phyloP scores from a whole-genome alignment of 2,329 filamentous ascomycete species.

The Claviceps maximensis region DNA sequence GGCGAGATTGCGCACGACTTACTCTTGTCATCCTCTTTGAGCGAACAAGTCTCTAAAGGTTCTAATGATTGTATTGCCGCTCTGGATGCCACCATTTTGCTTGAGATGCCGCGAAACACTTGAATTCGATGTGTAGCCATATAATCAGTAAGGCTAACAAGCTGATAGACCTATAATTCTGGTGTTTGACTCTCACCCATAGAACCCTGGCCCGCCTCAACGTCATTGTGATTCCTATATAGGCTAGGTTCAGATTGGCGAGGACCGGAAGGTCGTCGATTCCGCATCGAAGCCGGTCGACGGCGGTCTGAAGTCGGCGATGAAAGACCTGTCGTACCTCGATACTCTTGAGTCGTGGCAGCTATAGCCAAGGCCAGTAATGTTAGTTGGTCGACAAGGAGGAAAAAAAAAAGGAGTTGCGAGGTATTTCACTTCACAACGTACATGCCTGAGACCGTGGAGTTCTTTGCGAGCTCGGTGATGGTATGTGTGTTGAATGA shows the following conservation, averaged over 20 bases:
- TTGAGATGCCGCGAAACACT: constrained; percentile 30
- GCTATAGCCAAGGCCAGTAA: background rate
- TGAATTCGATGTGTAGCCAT: constrained; percentile 28
- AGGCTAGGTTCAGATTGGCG: constrained; percentile 14
- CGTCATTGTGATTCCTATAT: constrained; percentile 11
- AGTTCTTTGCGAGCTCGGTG: background rate
- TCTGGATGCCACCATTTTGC: constrained; percentile 34
- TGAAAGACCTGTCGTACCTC: constrained; percentile 3
- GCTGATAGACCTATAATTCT: background rate
- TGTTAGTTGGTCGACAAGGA: background rate
- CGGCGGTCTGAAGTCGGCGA: constrained; percentile 13
- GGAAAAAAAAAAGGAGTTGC: background rate
- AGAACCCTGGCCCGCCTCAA: constrained; percentile 1
- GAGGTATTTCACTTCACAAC: background rate
- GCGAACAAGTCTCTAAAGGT: constrained; percentile 29
- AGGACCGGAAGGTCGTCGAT: constrained; percentile 13
- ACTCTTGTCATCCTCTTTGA: constrained; percentile 36
- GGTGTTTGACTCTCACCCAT: background rate
- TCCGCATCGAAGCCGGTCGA: constrained; percentile 15
- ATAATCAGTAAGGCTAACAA: constrained; percentile 15
- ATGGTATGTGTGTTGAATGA: constrained; percentile 2
- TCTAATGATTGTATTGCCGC: constrained; percentile 32
- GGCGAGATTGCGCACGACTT: constrained; percentile 13
- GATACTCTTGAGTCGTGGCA: background rate
- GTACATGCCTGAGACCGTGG: constrained; percentile 5